phyloP scores from a whole-genome alignment of 1,139 yeast species.

The Scheffersomyces segobiensis region DNA sequence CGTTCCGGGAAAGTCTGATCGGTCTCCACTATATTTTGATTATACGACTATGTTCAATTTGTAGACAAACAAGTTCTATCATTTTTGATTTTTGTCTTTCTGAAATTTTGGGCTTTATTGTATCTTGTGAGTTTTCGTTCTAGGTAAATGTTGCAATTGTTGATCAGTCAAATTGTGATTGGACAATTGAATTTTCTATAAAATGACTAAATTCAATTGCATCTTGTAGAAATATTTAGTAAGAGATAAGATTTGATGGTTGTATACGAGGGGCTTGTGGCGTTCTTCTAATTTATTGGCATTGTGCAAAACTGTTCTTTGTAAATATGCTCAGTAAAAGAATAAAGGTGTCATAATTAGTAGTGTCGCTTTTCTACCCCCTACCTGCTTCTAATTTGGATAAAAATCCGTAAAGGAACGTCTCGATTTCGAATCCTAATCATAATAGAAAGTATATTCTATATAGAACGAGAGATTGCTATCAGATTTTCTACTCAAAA shows the following conservation, averaged over 20 bases:
- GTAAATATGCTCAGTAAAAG: background rate
- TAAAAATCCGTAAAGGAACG: background rate
- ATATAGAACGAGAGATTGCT: background rate
- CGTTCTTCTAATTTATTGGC: background rate
- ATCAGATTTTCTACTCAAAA: background rate
- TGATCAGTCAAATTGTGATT: too few relatives aligned
- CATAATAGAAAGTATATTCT: background rate
- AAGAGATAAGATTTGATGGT: too few relatives aligned
- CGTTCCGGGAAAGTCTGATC: constrained; percentile 15
- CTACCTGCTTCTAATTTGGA: background rate
- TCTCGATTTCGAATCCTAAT: background rate
- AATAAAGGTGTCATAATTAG: background rate
- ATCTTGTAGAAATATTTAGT: too few relatives aligned
- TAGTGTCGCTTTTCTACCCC: background rate
- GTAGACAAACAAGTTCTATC: too few relatives aligned
- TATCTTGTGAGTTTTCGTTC: too few relatives aligned
- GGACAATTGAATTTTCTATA: too few relatives aligned
- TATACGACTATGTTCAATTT: background rate
- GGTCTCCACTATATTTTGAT: constrained; percentile 24
- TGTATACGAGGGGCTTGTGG: background rate
- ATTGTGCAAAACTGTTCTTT: background rate
- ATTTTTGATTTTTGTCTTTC: background rate
- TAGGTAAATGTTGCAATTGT: too few relatives aligned
- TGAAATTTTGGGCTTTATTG: too few relatives aligned
- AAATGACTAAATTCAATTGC: too few relatives aligned